Base-by-base conservation (phyloP, 768 basidiomycete species). In the Rubroboletus satanas region DNA sequence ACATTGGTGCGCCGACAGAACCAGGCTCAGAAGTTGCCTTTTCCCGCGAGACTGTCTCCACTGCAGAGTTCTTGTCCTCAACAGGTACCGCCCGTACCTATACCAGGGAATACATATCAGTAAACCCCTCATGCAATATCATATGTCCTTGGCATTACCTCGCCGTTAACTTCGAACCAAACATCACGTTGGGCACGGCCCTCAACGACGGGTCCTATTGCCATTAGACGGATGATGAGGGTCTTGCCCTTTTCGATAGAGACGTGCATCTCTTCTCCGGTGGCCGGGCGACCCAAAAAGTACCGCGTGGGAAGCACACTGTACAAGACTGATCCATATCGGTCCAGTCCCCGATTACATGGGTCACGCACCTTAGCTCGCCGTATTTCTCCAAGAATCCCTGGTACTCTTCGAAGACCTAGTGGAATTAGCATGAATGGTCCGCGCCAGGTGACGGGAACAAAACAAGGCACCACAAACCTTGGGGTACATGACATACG, bases 401-500 rank as follows among this genome's bases (percentile, higher is more conserved):
- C 70, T 93, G 90, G 71, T 88, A 98, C 72, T 99, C 96, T 70
- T 98, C 97, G 70, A 98, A 98, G 55, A 96, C 93, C 90, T 93
- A 60, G 44, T 45, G 53, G 37, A 56, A 59, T 52, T 63, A 48
- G 53, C 50, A 51, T 54, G 41, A 60, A 41, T 31, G 39, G 26
- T 55, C 59, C 45, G 41, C 23, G 41, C 45, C 38, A 26, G 45
- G 33, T 48, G 44, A 55, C 44, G 31, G 52, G 49, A 59, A 39
- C 9, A 48, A 32, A 38, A 45, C 32, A 32, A 52, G 56, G 37
- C 2, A 52, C 51, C n/a, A 62, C 68, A 45, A 60, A 89, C 93
- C 86, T 97, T 96, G 41, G 96, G 94, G 70, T 98, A 99, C 95
- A 99, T 98, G 71, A 90, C 90, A 77, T 93, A 97, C 49, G 91